phyloP scores from a whole-genome alignment of 306 rosid species.

The Cicer judaicum region DNA sequence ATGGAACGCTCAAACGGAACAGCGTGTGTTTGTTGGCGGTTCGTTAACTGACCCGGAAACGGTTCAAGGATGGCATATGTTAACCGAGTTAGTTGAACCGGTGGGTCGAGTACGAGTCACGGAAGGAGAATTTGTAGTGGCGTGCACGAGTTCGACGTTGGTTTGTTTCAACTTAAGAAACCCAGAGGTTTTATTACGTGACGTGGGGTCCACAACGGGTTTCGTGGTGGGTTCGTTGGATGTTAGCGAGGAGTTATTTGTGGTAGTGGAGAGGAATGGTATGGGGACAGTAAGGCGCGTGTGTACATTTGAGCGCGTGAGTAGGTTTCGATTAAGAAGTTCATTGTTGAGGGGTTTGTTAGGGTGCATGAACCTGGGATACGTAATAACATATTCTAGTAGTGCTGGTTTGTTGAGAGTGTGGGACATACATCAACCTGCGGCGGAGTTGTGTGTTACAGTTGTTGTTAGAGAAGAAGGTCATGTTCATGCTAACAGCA shows the following conservation, averaged over 20 bases:
- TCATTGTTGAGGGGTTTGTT: constrained; percentile 47
- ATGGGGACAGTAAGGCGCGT: constrained; percentile 58
- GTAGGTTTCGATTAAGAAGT: constrained; percentile 49
- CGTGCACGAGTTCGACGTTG: constrained; percentile 63
- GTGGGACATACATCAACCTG: constrained; percentile 56
- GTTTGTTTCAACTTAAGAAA: constrained; percentile 58
- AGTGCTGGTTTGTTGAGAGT: constrained; percentile 51
- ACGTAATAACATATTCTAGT: constrained; percentile 58
- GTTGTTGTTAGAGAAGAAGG: constrained; percentile 44
- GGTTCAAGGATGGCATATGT: constrained; percentile 81
- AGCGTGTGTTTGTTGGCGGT: constrained; percentile 61
- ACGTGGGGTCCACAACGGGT: constrained; percentile 47
- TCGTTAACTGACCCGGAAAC: constrained; percentile 73
- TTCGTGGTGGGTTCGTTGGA: constrained; percentile 63
- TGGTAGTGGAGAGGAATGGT: constrained; percentile 55
- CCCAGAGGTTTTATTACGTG: constrained; percentile 47
- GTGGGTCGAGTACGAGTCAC: constrained; percentile 75
- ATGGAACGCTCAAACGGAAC: constrained; percentile 59
- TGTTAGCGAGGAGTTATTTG: constrained; percentile 53
- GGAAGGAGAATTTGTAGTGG: constrained; percentile 58
- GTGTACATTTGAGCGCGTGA: constrained; percentile 52
- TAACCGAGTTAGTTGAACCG: constrained; percentile 55
- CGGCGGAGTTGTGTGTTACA: neutral
- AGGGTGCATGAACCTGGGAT: constrained; percentile 69
- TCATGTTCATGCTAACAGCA: constrained; percentile 32